Base-by-base conservation (phyloP, 768 basidiomycete genomes). In the Coprinopsis cinerea region DNA sequence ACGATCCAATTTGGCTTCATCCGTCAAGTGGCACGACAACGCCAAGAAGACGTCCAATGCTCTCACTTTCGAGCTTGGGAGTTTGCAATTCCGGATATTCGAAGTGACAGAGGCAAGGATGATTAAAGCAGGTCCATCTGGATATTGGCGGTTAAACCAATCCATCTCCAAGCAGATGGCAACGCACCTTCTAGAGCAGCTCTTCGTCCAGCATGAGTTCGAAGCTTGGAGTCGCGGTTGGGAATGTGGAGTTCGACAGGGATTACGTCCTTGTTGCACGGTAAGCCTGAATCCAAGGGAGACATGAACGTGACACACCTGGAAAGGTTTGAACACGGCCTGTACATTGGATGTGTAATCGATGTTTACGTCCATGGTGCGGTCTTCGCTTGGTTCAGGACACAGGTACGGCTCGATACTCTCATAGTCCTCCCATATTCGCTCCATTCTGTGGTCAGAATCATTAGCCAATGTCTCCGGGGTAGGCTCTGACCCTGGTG, bases 1-100 rank as follows among this genome's bases (percentile, higher is more conserved):
- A 1, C 94, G 81, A 62, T 99, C 96, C 45, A 97, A 69, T 62
- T 94, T 94, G 2, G 93, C 92, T 64, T 97, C 96, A 59, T 98
- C 96, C 0, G 91, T 91, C 28, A 98, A 72, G 57, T 88, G 86
- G 10, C 79, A 76, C 6, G 81, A 77, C 14, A 98, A 71, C 0
- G 89, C 88, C 22, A 96, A 75, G 49, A 96, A 85, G 3, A 95
- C 76, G 58, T 97, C 92, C 41, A 98, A 66, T 1, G 86, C 89
- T 28, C 80, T 83, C 20, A 94, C 68, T 65, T 92, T 92, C 17
- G 92, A 93, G 22, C 87, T 86, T 0, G 95, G 91, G 0, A 92
- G 74, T 9, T 75, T 68, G 59, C 90, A 95, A 57, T 92, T 94
- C 28, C 96, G 81, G 20, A 97, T 78, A 57, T 94, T 94, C 14